phyloP scores from a whole-genome alignment of 164 flowering plant genomes.

The Magnolia officinalis region DNA sequence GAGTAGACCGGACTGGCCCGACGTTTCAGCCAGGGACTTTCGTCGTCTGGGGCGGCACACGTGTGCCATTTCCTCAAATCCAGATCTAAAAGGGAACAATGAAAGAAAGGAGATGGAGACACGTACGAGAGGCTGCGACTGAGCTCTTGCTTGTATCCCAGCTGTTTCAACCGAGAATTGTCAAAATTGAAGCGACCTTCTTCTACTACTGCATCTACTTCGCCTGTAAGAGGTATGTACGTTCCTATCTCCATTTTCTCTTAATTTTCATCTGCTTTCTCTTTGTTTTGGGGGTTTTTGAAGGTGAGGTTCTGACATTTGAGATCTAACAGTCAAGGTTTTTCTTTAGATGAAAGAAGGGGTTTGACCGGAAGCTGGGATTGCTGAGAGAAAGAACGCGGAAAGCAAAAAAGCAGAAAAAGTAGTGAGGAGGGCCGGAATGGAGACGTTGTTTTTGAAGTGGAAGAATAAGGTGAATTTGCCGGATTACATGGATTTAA shows the following conservation, averaged over 20 bases:
- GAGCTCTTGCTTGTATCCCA: constrained; percentile 69
- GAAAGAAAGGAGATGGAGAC: neutral
- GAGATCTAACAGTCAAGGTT: neutral
- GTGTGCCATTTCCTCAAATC: too few species aligned
- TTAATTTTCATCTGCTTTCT: neutral
- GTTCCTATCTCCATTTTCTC: neutral
- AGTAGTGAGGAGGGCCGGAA: too few species aligned
- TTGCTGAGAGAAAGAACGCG: neutral
- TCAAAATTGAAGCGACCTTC: constrained; percentile 14
- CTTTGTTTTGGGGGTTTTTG: neutral
- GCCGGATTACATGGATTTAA: too few species aligned
- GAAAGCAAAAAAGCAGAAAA: too few species aligned
- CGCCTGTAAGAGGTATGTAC: neutral
- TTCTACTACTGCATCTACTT: neutral
- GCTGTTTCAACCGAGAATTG: constrained; percentile 43
- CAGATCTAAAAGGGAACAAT: neutral
- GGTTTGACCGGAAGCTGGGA: neutral
- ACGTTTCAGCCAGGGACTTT: too few species aligned
- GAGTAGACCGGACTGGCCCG: too few species aligned
- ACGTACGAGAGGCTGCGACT: constrained; percentile 49
- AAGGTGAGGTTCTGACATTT: neutral
- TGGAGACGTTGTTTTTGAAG: too few species aligned
- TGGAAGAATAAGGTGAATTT: too few species aligned
- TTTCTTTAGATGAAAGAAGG: neutral
- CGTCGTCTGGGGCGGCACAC: too few species aligned